Base-by-base conservation (phyloP, 2,329 filamentous ascomycete species). In the Paraphoma chrysanthemicola region DNA sequence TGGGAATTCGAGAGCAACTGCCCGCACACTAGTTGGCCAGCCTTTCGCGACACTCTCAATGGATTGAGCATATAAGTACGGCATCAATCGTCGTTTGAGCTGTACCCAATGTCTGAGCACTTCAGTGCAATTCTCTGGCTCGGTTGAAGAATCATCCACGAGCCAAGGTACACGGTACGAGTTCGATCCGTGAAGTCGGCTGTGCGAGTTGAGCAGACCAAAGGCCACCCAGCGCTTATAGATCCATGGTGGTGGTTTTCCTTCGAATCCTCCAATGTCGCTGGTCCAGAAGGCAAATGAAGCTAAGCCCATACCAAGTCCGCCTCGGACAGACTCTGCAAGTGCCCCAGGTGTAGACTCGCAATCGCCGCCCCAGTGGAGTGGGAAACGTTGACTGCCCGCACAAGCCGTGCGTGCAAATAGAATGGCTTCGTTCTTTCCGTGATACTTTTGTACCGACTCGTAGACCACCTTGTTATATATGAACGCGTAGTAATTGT, bases 141-240 rank as follows among this genome's bases (percentile, higher is more conserved):
- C 75, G 4, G 70, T 71, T 28, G 80, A 87, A 47, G 90, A 87
- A 56, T 84, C 76, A 64, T 90, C 89, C 57, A 91, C 86, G 43
- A 86, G 83, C 89, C 89, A 92, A 2, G 89, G 89, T n/a, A 91
- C 88, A 16, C 89, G 87, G 77, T 90, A 92, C 3, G 86, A 89
- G 57, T 81, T 85, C 48, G 86, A 88, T 2, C 89, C 89, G 70
- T 92, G 89, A 10, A 92, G 81, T 12, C 89, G 83, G 38, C 87
- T 90, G 73, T 92, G 89, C 9, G 85, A 86, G 63, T 88, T 90
- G 41, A 92, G 77, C 1, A 91, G 81, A 0, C 89, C 89, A 73
- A 91, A 90, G n/a, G 88, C 88, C 6, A 91, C 88, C 89, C 89
- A 92, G 47, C 89, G 86, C 78, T 91, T 92, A 77, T 92, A 92